A percentile compares a stretch with the other conserved stretches of the same genome.
These are phyloP conservation scores for Candida tammaniensis DNA, from an alignment of 805 yeast species.

Conservation along the genomic window DNA sequence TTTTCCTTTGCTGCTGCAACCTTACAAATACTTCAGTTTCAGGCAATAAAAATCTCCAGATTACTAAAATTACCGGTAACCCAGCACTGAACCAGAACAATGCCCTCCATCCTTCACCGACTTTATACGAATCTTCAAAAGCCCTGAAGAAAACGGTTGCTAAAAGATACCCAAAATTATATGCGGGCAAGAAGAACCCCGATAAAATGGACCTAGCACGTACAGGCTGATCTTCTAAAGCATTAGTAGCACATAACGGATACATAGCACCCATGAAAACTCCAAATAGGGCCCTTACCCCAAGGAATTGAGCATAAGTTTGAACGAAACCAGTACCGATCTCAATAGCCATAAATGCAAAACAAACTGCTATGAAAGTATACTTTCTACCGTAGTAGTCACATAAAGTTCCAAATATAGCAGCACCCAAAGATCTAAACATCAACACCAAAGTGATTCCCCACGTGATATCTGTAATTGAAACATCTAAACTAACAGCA, in stretches of 20 bases:
- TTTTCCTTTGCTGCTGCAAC: slow-evolving; percentile 16
- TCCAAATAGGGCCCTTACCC: slow-evolving; percentile 63
- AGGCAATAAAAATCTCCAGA: slow-evolving; percentile 57
- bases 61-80: slow-evolving; percentile 55
- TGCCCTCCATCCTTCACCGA: slow-evolving; percentile 62
- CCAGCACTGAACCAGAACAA: slow-evolving; percentile 75
- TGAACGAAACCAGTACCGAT: slow-evolving; percentile 65
- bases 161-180: slow-evolving; percentile 65
- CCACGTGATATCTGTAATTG: slow-evolving; percentile 59
- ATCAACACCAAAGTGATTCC: slow-evolving; percentile 70
- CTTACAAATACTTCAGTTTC: slow-evolving; percentile 55
- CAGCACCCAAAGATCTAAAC: slow-evolving; percentile 71
- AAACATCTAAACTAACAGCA: slow-evolving; percentile 44
- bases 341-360: slow-evolving; percentile 53
- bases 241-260: slow-evolving; percentile 63
- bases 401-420: slow-evolving; percentile 58
- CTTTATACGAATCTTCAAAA: slow-evolving; percentile 34
- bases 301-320: slow-evolving; percentile 57
- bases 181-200: slow-evolving; percentile 52
- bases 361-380: slow-evolving; percentile 55
- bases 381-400: slow-evolving; percentile 68
- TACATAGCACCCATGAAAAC: slow-evolving; percentile 71
- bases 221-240: slow-evolving; percentile 62
- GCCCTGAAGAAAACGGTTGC: slow-evolving; percentile 68
- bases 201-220: slow-evolving; percentile 59